These are phyloP conservation scores for Sporobolomyces phaffii DNA, from an alignment of 768 basidiomycete genomes.

Conservation along the genomic window DNA sequence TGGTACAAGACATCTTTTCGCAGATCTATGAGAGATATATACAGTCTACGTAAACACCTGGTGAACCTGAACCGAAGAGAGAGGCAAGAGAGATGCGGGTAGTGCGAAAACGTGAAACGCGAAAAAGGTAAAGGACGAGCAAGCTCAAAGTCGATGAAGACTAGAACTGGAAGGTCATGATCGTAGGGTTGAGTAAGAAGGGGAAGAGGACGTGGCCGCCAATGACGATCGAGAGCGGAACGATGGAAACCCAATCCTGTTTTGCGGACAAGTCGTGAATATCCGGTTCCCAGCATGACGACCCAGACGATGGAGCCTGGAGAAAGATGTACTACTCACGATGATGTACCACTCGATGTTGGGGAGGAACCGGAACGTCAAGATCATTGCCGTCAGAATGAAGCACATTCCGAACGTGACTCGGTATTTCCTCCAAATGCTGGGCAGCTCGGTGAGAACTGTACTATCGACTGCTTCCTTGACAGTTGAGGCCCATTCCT, in stretches of 20 bases:
- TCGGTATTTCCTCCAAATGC: constrained; percentile 74
- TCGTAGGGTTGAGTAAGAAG: constrained; percentile 14
- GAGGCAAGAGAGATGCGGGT: background rate
- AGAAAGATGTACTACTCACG: too few relatives aligned
- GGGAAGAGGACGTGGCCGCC: constrained; percentile 21
- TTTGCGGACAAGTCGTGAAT: background rate
- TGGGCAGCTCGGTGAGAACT: constrained; percentile 84
- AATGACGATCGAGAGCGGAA: constrained; percentile 16
- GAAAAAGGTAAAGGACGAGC: too few relatives aligned
- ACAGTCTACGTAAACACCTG: too few relatives aligned
- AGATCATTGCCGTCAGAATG: constrained; percentile 54
- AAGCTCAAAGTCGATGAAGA: background rate
- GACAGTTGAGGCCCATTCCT: constrained; percentile 53
- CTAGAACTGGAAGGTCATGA: constrained; percentile 32
- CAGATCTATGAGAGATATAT: too few relatives aligned
- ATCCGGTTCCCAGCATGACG: background rate
- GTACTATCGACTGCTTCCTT: constrained; percentile 84
- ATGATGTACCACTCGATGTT: constrained; percentile 19
- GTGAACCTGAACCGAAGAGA: too few relatives aligned
- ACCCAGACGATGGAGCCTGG: background rate
- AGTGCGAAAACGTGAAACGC: too few relatives aligned
- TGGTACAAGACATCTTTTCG: too few relatives aligned
- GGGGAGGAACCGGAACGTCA: constrained; percentile 46
- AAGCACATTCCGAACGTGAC: constrained; percentile 52
- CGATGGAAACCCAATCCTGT: constrained; percentile 27